Base-by-base conservation (phyloP, 768 basidiomycete genomes). In the Phaffia australis region DNA sequence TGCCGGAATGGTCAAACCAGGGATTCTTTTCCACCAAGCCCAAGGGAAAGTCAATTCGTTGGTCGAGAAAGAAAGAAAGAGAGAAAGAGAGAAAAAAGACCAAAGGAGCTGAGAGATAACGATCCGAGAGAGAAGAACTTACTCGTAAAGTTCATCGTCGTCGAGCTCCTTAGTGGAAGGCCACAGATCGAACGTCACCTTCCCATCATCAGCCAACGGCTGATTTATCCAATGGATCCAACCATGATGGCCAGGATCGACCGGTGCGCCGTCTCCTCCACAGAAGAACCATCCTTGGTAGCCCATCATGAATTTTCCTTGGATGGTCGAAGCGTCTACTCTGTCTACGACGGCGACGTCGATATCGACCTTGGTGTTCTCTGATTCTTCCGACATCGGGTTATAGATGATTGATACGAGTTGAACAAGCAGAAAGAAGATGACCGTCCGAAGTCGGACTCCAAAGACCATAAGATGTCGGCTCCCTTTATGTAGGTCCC, bases 271-370 rank as follows among this genome's bases (percentile, higher is more conserved):
- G 71, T 87, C 86, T 21, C 84, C 84, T 1, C 78, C 76, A 71
- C 86, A 87, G 25, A 83, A 84, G 72, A 87, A 88, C 87, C 88
- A 90, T 74, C 88, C 89, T 76, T 90, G 89, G 74, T 90, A 90
- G 47, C 88, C 88, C 0, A 89, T 86, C 35, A 91, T 76, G 71
- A 89, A 83, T 73, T 90, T 91, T 77, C 88, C 83, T 65, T 88
- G 86, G 56, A 91, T 88, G 14, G 87, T 88, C 6, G 81, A 81
- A 29, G 88, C 83, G 73, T 87, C 81, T 18, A 51, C 66, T n/a
- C 55, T 60, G 32, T 29, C 50, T 4, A 42, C 35, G 11, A 11
- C 35, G 35, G 35, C 35, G 11, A 42, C 35, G 35, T 42, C 35
- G 35, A 11, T 11, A 11, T 42, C 11, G 35, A 5, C 11, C 6